Evolutionary conservation across 169 alveolate species (phyloP).

Genomic region (Plasmodium inui): DNA sequence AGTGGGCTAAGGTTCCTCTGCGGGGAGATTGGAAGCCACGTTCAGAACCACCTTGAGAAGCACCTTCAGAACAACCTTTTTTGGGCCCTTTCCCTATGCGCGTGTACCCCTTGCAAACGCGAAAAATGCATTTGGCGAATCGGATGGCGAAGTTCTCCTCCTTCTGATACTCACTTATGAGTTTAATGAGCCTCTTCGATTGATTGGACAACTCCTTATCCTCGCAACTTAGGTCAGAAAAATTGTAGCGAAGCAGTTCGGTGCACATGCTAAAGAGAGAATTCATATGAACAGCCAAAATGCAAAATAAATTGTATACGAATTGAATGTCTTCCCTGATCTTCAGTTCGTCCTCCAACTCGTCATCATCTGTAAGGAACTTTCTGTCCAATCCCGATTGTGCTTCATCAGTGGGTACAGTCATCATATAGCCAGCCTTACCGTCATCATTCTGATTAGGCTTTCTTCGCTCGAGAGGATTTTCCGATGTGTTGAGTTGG

Average conservation of each 20-base stretch:
- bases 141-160: not conserved
- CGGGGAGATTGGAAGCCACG: not conserved
- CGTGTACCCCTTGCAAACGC: not conserved
- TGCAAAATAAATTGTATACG: conserved; percentile 19
- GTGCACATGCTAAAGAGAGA: conserved; percentile 40
- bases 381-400: not conserved
- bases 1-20: not conserved
- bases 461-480: not conserved
- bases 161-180: conserved; percentile 24
- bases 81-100: not conserved
- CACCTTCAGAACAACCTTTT: too few relatives aligned
- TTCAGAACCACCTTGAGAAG: too few relatives aligned
- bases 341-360: not conserved
- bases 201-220: not conserved
- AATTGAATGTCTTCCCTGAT: not conserved
- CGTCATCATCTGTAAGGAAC: not conserved
- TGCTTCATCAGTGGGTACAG: not conserved
- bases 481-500: not conserved
- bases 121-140: conserved; percentile 27
- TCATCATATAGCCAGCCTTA: not conserved
- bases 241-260: conserved; percentile 18
- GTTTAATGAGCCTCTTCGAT: not conserved
- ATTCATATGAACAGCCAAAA: conserved; percentile 31
- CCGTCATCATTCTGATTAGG: not conserved
- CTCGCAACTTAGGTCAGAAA: not conserved